Conservation (phyloP, 2,329 filamentous ascomycete genomes). For the Cercospora canescens region DNA sequence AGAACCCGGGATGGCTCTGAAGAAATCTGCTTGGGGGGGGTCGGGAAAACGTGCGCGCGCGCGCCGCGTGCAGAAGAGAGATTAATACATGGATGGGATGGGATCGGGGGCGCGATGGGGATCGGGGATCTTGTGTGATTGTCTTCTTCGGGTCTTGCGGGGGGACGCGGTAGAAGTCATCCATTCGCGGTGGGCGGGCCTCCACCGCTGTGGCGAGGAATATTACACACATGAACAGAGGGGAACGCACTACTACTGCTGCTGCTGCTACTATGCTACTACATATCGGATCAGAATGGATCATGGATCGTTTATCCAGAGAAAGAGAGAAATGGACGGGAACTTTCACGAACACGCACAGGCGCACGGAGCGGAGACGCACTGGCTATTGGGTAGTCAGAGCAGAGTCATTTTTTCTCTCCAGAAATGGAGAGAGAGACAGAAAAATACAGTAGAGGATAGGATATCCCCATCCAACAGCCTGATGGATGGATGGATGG, state of each 20-base stretch:
- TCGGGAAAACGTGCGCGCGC: too few relatives aligned
- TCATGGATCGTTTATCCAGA: background rate
- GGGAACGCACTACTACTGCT: background rate
- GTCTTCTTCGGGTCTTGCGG: background rate
- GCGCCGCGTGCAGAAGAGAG: background rate
- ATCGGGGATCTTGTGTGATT: background rate
- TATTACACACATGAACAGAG: background rate
- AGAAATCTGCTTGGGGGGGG: background rate
- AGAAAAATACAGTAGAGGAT: background rate
- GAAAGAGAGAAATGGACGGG: background rate
- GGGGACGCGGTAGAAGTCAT: background rate
- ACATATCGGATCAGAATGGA: slow-evolving; percentile 3
- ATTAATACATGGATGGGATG: background rate
- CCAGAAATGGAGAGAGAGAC: background rate
- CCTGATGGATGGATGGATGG: too few relatives aligned
- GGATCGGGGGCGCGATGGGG: background rate
- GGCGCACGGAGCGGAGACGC: background rate
- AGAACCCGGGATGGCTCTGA: background rate
- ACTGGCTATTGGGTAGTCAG: background rate
- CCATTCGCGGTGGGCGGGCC: background rate
- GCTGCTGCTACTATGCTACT: background rate
- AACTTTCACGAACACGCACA: background rate
- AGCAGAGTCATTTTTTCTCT: background rate
- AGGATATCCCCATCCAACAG: background rate
- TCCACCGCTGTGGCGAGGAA: background rate